Evolutionary conservation across 1,139 yeast species (phyloP).

Genomic region (Saccharomyces hybrid): DNA sequence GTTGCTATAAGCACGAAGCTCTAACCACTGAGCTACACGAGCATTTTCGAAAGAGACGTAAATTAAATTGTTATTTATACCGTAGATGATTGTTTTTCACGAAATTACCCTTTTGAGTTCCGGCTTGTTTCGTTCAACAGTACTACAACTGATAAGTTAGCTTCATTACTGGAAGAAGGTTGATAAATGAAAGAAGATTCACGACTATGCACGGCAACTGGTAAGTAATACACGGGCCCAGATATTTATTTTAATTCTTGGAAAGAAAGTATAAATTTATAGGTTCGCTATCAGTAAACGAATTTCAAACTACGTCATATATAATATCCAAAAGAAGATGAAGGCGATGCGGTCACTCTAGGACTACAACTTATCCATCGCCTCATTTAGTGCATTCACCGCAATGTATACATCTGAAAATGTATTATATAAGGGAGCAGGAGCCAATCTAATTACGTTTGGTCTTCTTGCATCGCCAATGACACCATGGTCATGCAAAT

Average conservation of each 20-base stretch:
- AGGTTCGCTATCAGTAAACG: no score
- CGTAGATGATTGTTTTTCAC: not conserved
- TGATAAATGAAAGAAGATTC: not conserved
- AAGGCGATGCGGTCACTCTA: not conserved
- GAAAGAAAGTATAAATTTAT: no score
- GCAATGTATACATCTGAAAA: conserved; percentile 54
- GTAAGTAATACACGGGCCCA: not conserved
- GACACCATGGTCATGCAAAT: conserved; percentile 49
- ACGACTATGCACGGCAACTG: not conserved
- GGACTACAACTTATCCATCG: conserved; percentile 25
- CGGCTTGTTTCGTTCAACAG: not conserved
- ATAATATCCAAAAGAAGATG: not conserved
- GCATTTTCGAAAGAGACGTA: conserved; percentile 27
- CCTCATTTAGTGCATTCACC: conserved; percentile 40
- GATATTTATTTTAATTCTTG: no score
- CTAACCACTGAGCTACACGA: conserved; percentile 48
- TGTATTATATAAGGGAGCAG: conserved; percentile 75
- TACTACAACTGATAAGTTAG: not conserved
- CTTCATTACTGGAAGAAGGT: not conserved
- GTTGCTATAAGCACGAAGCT: conserved; percentile 46
- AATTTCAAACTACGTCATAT: not conserved
- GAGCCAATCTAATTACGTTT: conserved; percentile 77
- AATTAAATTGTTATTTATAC: not conserved
- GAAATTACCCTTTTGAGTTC: not conserved
- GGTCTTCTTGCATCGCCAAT: conserved; percentile 88